These are phyloP conservation scores for Pseudotsuga menziesii DNA, from an alignment of 75 land plant genomes.

Conservation along the genomic window DNA sequence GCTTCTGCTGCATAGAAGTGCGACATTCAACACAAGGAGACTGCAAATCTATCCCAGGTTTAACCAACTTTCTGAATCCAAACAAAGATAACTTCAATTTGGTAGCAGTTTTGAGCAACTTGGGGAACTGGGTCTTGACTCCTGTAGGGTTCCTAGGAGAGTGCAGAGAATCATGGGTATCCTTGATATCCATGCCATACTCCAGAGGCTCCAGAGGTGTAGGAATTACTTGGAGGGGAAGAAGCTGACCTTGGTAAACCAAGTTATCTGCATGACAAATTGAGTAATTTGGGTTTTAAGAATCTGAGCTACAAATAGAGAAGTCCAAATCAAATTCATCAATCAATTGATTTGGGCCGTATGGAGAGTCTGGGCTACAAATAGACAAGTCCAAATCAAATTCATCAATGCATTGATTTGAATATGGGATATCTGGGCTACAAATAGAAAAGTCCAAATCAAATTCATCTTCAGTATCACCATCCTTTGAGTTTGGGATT, in stretches of 20 bases:
- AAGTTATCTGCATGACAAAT: constrained; percentile 35
- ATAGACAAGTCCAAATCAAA: constrained; percentile 14
- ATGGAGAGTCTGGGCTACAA: constrained; percentile 2
- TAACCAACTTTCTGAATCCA: constrained; percentile 33
- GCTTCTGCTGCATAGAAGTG: neutral
- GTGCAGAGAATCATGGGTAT: too few relatives aligned
- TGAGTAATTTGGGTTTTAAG: constrained; percentile 3
- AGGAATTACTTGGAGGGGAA: constrained; percentile 18
- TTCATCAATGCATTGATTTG: constrained; percentile 5
- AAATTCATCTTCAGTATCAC: neutral
- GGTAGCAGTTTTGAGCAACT: constrained; percentile 43
- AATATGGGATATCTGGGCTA: neutral
- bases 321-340: constrained; percentile 9
- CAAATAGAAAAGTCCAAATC: constrained; percentile 27
- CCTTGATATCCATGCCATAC: too few relatives aligned
- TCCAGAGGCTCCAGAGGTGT: too few relatives aligned
- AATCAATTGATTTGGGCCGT: constrained; percentile 9
- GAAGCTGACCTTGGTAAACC: constrained; percentile 43
- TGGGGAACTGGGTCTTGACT: constrained; percentile 23
- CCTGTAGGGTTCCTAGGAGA: neutral
- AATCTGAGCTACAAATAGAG: constrained; percentile 15
- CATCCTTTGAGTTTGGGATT: neutral
- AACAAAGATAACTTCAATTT: constrained; percentile 42
- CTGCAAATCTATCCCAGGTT: constrained; percentile 6
- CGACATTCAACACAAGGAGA: neutral